Percentiles rank a stretch among this genome's conserved stretches.
Conservation (phyloP, 495 filamentous ascomycete genomes). For the Aspergillus nidulans region DNA sequence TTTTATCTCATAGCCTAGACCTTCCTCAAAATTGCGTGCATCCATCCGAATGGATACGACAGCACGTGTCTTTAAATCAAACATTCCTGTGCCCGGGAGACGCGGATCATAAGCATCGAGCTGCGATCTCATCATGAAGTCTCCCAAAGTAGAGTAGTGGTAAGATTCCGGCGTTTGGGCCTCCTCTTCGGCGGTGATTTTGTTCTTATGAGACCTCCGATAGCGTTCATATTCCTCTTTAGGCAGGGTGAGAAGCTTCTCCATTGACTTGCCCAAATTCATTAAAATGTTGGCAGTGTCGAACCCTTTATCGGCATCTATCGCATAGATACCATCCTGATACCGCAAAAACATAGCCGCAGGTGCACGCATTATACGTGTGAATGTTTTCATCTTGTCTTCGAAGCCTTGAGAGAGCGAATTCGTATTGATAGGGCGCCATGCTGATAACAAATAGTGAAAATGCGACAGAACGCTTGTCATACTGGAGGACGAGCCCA, state of each 20-base stretch:
- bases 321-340: conserved; percentile 85
- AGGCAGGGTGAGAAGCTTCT: conserved; percentile 84
- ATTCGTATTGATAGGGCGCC: conserved; percentile 63
- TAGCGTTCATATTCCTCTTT: conserved; percentile 83
- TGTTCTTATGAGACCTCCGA: conserved; percentile 57
- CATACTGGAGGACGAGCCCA: conserved; percentile 96
- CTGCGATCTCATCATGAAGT: conserved; percentile 94
- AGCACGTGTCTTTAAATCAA: conserved; percentile 93
- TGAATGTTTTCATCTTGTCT: conserved; percentile 59
- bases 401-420: conserved; percentile 64
- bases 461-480: conserved; percentile 83
- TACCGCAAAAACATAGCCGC: conserved; percentile 79
- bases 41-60: conserved; percentile 90
- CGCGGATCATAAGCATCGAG: conserved; percentile 86
- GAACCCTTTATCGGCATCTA: conserved; percentile 94
- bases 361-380: conserved; percentile 62
- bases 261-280: conserved; percentile 90
- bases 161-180: conserved; percentile 65
- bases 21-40: conserved; percentile 61
- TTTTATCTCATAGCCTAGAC: conserved; percentile 83
- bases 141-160: conserved; percentile 83
- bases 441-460: conserved; percentile 83
- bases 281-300: conserved; percentile 81
- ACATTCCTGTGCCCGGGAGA: conserved; percentile 89
- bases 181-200: conserved; percentile 61